Evolutionary conservation across 2,329 filamentous ascomycete species (phyloP), one percentile per base, ranked within the genome.

Genomic region (Aspergillus luchuensis): DNA sequence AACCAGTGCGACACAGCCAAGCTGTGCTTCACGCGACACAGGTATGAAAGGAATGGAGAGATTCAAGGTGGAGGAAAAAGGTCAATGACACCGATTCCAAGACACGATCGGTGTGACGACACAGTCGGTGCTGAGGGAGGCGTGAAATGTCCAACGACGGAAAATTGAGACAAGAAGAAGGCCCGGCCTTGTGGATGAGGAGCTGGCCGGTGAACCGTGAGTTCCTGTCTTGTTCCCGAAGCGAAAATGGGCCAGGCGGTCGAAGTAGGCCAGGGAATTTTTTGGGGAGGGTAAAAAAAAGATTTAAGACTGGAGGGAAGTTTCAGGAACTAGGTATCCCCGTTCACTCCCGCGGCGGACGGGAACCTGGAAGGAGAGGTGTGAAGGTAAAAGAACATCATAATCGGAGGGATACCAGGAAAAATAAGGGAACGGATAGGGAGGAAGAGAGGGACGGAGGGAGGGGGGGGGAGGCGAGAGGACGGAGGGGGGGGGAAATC

Each of bases 311-410:
- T 57, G 57, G 56, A 57, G 59, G 56, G 57, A 65, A 59, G 36
- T 49, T 59, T 52, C 30, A 66, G 56, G 56, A 61, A 69, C 69
- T 74, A 76, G 68, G 72, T 77, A 64, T 75, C 70, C 72, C 72
- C 74, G 71, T 78, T 80, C 75, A 80, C 74, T 76, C 77, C 78
- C 78, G 76, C 71, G 67, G 69, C 66, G 72, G 75, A 78, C 75
- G 77, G 77, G 76, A 73, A 72, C 71, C 69, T 71, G 62, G 66
- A 71, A 63, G 67, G 68, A 68, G 69, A 68, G 53, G 61, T 66
- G 67, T 65, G 63, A 66, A 66, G 73, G 63, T 55, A 67, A 71
- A 68, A 60, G 73, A 72, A 72, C 76, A 79, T 79, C 67, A 63
- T 76, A 68, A 67, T 68, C 55, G 62, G 63, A 61, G 60, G 64